Evolutionary conservation across 345 rosid species (phyloP).

Genomic region (Capsella bursapastoris): DNA sequence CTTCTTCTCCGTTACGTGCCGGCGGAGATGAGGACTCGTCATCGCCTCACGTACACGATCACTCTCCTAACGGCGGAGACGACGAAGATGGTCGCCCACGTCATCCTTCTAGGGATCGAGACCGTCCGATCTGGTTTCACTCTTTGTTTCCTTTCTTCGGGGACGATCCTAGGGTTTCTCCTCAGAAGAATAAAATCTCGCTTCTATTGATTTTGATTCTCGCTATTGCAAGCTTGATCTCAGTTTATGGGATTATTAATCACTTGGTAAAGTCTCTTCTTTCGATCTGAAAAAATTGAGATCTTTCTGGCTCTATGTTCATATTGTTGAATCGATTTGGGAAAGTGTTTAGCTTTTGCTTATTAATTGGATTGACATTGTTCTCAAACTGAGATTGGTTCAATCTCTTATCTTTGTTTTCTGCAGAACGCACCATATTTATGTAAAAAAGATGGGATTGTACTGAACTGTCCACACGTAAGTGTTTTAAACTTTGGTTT

Average conservation of each 20-base stretch:
- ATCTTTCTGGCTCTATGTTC: conserved; percentile 8
- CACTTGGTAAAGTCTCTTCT: conserved; percentile 64
- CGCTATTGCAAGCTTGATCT: conserved; percentile 66
- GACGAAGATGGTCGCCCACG: conserved; percentile 67
- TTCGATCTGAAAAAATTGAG: conserved; percentile 30
- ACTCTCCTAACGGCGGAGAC: conserved; percentile 44
- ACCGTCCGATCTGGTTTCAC: conserved; percentile 70
- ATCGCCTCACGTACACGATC: conserved; percentile 77
- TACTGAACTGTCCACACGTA: conserved; percentile 89
- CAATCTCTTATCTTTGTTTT: neutral
- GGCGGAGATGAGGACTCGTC: conserved; percentile 72
- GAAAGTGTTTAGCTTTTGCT: conserved; percentile 7
- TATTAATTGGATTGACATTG: conserved; percentile 4
- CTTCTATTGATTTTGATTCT: conserved; percentile 54
- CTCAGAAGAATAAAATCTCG: conserved; percentile 60
- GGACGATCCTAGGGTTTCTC: conserved; percentile 86
- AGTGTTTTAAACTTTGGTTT: conserved; percentile 44
- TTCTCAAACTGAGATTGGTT: conserved; percentile 14
- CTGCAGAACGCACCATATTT: conserved; percentile 84
- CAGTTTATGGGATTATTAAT: conserved; percentile 64
- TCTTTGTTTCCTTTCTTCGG: conserved; percentile 54
- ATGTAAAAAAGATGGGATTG: conserved; percentile 96
- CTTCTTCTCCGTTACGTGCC: conserved; percentile 83
- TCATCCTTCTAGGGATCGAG: conserved; percentile 75
- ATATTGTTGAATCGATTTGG: conserved; percentile 16